Percentiles rank a stretch among this genome's conserved stretches.
These are phyloP conservation scores for Cyberlindnera bimundalis DNA, from an alignment of 805 yeast species.

Conservation along the genomic window DNA sequence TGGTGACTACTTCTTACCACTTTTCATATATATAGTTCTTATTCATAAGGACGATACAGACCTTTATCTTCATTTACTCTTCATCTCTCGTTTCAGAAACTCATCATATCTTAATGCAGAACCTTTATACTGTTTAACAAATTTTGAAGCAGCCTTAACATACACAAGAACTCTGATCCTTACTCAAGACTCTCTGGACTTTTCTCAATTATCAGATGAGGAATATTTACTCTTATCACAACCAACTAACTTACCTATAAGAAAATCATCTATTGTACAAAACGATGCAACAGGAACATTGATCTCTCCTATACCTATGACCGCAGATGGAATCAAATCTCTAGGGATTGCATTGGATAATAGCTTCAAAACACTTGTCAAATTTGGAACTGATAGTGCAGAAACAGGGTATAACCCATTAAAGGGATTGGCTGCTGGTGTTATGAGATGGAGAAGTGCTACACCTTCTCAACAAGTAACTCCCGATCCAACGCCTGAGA, in stretches of 20 bases:
- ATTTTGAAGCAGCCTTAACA: conserved; percentile 27
- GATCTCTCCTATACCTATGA: conserved; percentile 4
- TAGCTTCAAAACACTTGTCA: conserved; percentile 14
- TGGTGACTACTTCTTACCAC: conserved; percentile 26
- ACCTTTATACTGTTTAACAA: conserved; percentile 25
- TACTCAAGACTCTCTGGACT: conserved; percentile 11
- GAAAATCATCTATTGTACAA: conserved; percentile 6
- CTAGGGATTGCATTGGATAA: conserved; percentile 16
- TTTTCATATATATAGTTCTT: conserved; percentile 23
- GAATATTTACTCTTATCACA: conserved; percentile 14
- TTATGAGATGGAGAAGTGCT: conserved; percentile 22
- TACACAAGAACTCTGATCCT: conserved; percentile 17
- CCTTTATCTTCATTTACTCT: conserved; percentile 21
- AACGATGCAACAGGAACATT: background rate
- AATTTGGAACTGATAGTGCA: conserved; percentile 10
- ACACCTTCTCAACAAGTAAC: conserved; percentile 1
- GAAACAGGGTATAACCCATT: conserved; percentile 18
- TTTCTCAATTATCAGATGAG: conserved; percentile 11
- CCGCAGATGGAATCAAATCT: conserved; percentile 4
- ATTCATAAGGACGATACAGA: conserved; percentile 14
- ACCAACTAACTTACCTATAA: conserved; percentile 3
- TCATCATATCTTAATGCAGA: conserved; percentile 15
- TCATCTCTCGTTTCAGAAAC: conserved; percentile 25
- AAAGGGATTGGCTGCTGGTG: conserved; percentile 22
- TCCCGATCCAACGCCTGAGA: background rate